Evolutionary conservation across 805 yeast genomes (phyloP).

Genomic region (Nakazawaea holstii): DNA sequence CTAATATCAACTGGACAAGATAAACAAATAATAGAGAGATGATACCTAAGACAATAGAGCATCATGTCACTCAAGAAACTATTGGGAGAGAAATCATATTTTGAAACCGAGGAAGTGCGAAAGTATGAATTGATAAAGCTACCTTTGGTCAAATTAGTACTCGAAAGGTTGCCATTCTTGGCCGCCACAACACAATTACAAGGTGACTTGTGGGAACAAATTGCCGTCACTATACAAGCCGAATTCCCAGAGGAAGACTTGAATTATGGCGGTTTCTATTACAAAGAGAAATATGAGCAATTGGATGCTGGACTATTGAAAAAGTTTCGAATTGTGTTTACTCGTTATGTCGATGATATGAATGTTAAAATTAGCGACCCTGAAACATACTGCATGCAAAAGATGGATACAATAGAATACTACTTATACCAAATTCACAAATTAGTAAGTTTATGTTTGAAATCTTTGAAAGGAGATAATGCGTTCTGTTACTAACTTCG

Average conservation of each 20-base stretch:
- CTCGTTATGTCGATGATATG: not conserved
- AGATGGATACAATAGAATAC: not conserved
- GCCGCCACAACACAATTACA: not conserved
- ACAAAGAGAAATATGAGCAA: conserved; percentile 1
- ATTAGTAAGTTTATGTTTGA: not conserved
- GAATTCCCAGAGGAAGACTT: conserved; percentile 5
- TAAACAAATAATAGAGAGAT: not conserved
- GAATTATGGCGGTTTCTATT: conserved; percentile 3
- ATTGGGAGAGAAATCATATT: conserved; percentile 3
- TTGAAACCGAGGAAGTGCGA: conserved; percentile 1
- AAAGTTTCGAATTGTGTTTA: not conserved
- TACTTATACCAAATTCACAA: not conserved
- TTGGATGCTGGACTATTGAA: not conserved
- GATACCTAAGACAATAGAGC: not conserved
- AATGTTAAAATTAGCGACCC: not conserved
- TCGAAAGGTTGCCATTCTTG: conserved; percentile 4
- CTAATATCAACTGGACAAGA: not conserved
- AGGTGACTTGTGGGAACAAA: conserved; percentile 3
- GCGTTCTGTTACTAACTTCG: no score
- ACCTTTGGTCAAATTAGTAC: not conserved
- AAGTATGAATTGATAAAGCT: conserved; percentile 5
- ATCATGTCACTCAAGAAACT: not conserved
- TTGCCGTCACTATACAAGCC: conserved; percentile 1
- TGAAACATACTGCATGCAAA: not conserved
- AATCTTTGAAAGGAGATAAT: not conserved